These are phyloP conservation scores for Macrophomina phaseolina DNA, from an alignment of 2,329 filamentous ascomycete species.

Conservation along the genomic window DNA sequence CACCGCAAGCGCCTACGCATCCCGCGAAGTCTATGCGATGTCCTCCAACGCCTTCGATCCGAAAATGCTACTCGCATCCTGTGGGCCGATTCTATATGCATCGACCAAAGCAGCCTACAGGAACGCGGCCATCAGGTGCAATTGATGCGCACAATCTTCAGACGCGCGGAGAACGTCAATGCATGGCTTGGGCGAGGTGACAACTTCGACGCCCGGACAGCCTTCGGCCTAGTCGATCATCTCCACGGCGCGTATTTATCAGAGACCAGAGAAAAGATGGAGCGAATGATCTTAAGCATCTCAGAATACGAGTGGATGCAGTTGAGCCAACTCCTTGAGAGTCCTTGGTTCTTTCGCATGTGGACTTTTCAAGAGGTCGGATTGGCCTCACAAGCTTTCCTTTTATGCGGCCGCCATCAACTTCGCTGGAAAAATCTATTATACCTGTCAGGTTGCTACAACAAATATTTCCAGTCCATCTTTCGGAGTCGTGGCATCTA, in stretches of 20 bases:
- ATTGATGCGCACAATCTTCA: conserved; percentile 27
- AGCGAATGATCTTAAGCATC: too few species aligned
- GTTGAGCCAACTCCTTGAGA: neutral
- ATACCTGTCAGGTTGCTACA: too few species aligned
- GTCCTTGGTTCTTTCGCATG: neutral
- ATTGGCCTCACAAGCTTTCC: neutral
- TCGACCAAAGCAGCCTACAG: conserved; percentile 24
- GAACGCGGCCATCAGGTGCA: conserved; percentile 28
- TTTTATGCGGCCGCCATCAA: neutral
- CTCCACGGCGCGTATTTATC: neutral
- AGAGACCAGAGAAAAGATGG: neutral
- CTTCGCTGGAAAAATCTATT: neutral
- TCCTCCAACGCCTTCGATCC: neutral
- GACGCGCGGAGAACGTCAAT: conserved; percentile 6
- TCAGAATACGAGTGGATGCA: neutral
- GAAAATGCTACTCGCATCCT: conserved; percentile 1
- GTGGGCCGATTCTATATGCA: conserved; percentile 29
- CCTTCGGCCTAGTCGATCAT: neutral
- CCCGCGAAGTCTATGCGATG: neutral
- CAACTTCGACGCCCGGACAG: neutral
- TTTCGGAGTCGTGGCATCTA: too few species aligned
- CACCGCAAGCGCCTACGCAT: neutral
- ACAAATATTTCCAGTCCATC: too few species aligned
- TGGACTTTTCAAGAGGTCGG: conserved; percentile 12
- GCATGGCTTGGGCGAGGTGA: conserved; percentile 19